phyloP scores from a whole-genome alignment of 495 filamentous ascomycete genomes.

The Neurospora cerealis region DNA sequence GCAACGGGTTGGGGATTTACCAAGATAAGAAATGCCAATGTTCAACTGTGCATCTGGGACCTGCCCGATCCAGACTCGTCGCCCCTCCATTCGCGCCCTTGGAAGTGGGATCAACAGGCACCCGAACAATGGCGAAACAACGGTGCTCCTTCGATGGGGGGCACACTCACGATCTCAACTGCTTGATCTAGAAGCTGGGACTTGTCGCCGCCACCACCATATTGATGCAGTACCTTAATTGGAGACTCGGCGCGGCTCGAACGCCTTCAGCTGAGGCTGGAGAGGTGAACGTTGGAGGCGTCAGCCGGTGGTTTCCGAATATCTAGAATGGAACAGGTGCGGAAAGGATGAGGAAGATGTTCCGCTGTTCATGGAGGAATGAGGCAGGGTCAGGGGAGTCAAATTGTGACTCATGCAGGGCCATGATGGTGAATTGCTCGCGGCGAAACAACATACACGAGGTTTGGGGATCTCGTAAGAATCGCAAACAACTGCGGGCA shows the following conservation, averaged over 20 bases:
- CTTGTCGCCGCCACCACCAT: not conserved
- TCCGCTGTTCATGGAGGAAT: not conserved
- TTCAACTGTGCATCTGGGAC: not conserved
- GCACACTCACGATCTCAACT: not conserved
- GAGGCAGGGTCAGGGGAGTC: not conserved
- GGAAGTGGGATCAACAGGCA: not conserved
- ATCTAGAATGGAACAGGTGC: not conserved
- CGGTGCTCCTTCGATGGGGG: not conserved
- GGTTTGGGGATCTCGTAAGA: not conserved
- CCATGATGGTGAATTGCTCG: not conserved
- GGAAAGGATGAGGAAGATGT: not conserved
- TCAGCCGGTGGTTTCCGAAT: not conserved
- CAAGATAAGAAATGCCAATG: not conserved
- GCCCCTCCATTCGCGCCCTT: not conserved
- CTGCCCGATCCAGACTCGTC: not conserved
- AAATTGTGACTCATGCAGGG: not conserved
- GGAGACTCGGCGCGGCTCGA: not conserved
- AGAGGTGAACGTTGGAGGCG: not conserved
- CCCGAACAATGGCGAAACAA: not conserved
- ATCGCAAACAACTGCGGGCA: not conserved
- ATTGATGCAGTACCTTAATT: not conserved
- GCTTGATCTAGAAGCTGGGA: not conserved
- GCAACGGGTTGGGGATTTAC: not conserved
- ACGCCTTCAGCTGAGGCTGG: not conserved
- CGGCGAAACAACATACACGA: not conserved